Base-by-base conservation (phyloP, 768 basidiomycete genomes). In the Russula olivacea region DNA sequence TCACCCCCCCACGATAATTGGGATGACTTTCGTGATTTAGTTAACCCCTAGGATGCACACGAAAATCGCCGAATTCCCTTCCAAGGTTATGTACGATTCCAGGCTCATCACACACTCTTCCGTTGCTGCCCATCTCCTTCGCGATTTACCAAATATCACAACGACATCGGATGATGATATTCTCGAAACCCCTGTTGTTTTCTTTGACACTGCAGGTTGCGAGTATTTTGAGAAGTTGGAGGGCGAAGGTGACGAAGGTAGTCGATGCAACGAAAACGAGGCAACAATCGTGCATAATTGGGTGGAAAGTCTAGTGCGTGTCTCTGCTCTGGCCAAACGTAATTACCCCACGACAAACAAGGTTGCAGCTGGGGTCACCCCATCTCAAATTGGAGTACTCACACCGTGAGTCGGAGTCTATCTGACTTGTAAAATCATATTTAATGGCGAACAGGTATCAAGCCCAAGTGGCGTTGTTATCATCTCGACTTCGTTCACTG, bases 181-280 rank as follows among this genome's bases (percentile, higher is more conserved):
- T 4, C 76, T 98, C 7, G 81, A 78, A 3, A 89, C 81, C 0
- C 91, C 93, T 0, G 83, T 98, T 2, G 84, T 95, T 2, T 99
- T 98, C 72, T 92, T 91, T 68, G 97, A 99, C 71, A 99, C 94
- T 0, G 84, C 91, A 4, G 93, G 94, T 0, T 94, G 91, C 68
- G 93, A 97, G 72, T 96, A 91, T 70, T 97, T 87, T 69, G 97
- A 98, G 71, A 78, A 91, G 17, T 71, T 84, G 0, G 89, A 91
- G 36, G 87, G 81, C 0, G 87, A 87, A 60, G 78, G 80, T n/a
- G 91, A 93, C 69, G 94, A 96, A 69, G 94, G 93, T 0, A 95
- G 92, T 66, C 81, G 87, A 65, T 88, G 85, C 68, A 99, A 99
- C 69, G 95, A 96, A 76, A 98, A 99, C 69, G 97, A 99, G 70